Evolutionary conservation across 2,329 filamentous ascomycete species (phyloP), one percentile per base, ranked within the genome.

Genomic region (Corniculantispora saksenae): DNA sequence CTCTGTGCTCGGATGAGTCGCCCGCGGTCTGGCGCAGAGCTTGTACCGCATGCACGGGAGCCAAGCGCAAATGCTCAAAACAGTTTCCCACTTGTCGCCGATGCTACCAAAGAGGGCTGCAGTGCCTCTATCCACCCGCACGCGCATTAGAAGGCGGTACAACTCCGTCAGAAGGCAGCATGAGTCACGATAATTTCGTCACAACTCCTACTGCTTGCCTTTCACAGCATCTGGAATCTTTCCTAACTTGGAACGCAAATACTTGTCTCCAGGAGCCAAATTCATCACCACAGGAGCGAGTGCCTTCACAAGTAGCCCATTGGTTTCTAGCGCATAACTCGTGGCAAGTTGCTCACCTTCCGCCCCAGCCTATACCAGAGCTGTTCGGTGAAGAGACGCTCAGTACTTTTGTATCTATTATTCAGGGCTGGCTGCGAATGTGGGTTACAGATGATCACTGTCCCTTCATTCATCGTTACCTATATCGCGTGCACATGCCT

Each of bases 391-490:
- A 63, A 19, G 63, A 53, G 2, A 61, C 60, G 2, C 21, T 66
- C 15, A 51, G 48, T 5, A 55, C 32, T 53, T 66, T 66, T 21
- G 17, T 66, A 23, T 55, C 56, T n/a, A 59, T 19, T 19, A 15
- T 66, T 29, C 57, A 35, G 17, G 35, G 32, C n/a, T 66, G 65
- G 65, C 45, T 64, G n/a, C 48, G 51, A 9, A 61, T 64, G 21
- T 66, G 65, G 65, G 55, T 48, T 7, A 23, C 25, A 12, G 54
- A 61, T 15, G 53, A 45, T 32, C 48, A 48, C 13, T 53, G 29
- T 29, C 45, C 40, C 38, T 64, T 66, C 35, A 64, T 64, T 19
- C 65, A 66, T 40, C 17, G 19, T 23, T 55, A 38, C 1, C 35
- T 66, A 7, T 66, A 66, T 43, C 55, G 50, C 15, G 21, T 43